Evolutionary conservation across 2,329 filamentous ascomycete genomes (phyloP).

Genomic region (Microsporum canis): DNA sequence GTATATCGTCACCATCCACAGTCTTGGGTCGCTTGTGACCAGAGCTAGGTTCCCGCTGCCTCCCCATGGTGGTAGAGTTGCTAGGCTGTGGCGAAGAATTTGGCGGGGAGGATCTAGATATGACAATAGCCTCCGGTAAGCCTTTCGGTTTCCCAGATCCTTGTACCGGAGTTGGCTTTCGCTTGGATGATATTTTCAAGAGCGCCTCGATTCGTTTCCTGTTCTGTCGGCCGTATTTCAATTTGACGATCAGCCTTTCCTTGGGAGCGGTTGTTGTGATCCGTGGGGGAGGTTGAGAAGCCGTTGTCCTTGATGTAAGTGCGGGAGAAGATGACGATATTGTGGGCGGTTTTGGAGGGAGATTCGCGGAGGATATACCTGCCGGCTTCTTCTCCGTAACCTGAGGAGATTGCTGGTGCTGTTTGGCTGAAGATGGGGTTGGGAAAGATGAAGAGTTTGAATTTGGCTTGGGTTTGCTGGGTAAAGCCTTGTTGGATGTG

Average conservation of each 20-base stretch:
- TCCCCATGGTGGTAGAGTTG: conserved; percentile 14
- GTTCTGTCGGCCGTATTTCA: conserved; percentile 43
- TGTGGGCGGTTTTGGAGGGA: neutral
- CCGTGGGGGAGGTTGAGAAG: conserved; percentile 3
- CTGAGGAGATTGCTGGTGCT: neutral
- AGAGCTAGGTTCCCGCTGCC: conserved; percentile 10
- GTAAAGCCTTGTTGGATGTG: conserved; percentile 9
- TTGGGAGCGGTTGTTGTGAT: conserved; percentile 10
- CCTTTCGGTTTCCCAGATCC: conserved; percentile 19
- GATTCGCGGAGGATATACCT: neutral
- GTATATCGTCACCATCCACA: conserved; percentile 18
- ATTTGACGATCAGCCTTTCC: conserved; percentile 35
- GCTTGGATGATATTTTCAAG: conserved; percentile 34
- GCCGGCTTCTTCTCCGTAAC: conserved; percentile 7
- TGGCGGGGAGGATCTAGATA: conserved; percentile 4
- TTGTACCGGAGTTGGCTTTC: conserved; percentile 20
- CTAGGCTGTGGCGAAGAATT: conserved; percentile 8
- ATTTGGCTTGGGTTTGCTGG: conserved; percentile 6
- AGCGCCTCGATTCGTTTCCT: conserved; percentile 38
- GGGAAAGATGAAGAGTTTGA: neutral
- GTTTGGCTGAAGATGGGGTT: neutral
- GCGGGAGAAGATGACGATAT: neutral
- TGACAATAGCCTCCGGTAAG: conserved; percentile 14
- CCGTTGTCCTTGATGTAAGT: neutral
- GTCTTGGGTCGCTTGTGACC: conserved; percentile 20